phyloP scores from a whole-genome alignment of 352 stramenopile genomes.

The Thalassiosira livingstoniorum region DNA sequence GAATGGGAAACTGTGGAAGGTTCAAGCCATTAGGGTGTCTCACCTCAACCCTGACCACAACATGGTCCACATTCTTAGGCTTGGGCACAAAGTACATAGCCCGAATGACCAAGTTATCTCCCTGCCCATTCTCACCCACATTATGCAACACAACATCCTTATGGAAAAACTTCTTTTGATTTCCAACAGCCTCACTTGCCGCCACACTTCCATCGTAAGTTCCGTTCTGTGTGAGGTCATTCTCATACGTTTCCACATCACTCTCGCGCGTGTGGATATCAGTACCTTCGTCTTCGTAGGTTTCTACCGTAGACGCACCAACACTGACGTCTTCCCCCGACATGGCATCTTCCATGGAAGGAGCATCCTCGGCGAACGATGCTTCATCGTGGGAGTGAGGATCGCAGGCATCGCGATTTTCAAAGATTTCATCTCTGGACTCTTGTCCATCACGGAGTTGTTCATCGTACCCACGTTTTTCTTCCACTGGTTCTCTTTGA shows the following conservation, averaged over 20 bases:
- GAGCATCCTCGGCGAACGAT: not conserved
- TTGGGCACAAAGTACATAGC: slow-evolving; percentile 38
- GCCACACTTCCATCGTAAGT: slow-evolving; percentile 26
- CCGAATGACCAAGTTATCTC: slow-evolving; percentile 33
- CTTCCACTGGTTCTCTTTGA: not conserved
- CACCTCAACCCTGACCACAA: slow-evolving; percentile 31
- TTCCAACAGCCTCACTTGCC: slow-evolving; percentile 1
- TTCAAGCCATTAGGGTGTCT: not conserved
- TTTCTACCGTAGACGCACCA: not conserved
- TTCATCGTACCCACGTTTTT: not conserved
- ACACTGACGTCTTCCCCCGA: not conserved
- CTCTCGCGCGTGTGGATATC: slow-evolving; percentile 4
- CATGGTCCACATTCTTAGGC: slow-evolving; percentile 21
- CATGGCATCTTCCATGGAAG: not conserved
- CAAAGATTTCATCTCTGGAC: slow-evolving; percentile 14
- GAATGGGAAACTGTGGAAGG: not conserved
- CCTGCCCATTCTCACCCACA: slow-evolving; percentile 5
- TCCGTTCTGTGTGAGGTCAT: not conserved
- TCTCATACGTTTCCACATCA: not conserved
- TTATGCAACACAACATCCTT: slow-evolving; percentile 37
- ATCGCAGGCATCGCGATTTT: slow-evolving; percentile 16
- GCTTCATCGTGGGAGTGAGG: slow-evolving; percentile 1
- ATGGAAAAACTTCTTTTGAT: slow-evolving; percentile 39
- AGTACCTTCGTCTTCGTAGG: not conserved
- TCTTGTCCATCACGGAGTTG: not conserved